Percentiles rank a stretch among this genome's conserved stretches.
phyloP scores from a whole-genome alignment of 2,329 filamentous ascomycete species.

The Sporothrix dimorphospora region DNA sequence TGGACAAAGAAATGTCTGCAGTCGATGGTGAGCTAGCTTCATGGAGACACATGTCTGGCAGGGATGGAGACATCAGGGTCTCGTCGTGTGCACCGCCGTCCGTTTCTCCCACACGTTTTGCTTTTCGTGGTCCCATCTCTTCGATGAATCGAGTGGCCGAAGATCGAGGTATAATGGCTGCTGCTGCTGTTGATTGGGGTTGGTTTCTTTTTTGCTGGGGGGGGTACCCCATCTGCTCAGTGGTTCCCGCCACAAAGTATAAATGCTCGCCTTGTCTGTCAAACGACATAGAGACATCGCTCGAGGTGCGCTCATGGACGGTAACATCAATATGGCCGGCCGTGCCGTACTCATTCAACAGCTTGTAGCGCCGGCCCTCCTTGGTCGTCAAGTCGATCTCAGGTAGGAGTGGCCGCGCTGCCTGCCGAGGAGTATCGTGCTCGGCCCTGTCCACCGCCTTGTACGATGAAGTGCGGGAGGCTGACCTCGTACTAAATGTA shows the following conservation, averaged over 20 bases:
- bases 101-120: no score
- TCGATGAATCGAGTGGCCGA: constrained; percentile 8
- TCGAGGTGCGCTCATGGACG: neutral
- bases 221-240: neutral
- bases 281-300: neutral
- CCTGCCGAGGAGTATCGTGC: neutral
- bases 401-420: neutral
- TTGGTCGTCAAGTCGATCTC: neutral
- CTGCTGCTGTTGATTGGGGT: neutral
- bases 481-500: constrained; percentile 73
- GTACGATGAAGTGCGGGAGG: constrained; percentile 51
- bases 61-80: neutral
- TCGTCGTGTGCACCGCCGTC: neutral
- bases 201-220: neutral
- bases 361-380: neutral
- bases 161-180: neutral
- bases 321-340: neutral
- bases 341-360: neutral
- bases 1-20: neutral
- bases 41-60: neutral
- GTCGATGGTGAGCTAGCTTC: neutral
- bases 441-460: constrained; percentile 30
- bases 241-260: neutral
- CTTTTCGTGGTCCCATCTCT: neutral
- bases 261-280: neutral